Percentiles rank a stretch among this genome's conserved stretches.
Evolutionary conservation across 148 eudicot genomes (phyloP).

Genomic region (Rhododendron ovatum): DNA sequence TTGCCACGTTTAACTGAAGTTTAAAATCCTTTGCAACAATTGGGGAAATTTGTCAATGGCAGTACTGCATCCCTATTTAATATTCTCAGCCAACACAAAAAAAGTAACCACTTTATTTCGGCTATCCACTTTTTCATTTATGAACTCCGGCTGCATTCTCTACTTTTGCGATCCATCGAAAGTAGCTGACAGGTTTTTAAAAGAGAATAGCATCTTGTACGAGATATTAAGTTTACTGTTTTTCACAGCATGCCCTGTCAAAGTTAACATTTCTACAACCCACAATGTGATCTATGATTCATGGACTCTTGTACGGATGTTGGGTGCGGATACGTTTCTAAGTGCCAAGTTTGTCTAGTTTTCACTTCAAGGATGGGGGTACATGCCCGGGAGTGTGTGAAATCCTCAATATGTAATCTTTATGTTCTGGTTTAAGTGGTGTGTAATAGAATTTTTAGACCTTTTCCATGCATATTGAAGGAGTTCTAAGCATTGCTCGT

Average conservation of each 20-base stretch:
- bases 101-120: background rate
- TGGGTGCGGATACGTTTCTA: background rate
- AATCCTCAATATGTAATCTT: background rate
- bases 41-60: background rate
- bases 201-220: background rate
- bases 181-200: background rate
- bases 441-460: background rate
- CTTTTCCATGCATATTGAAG: background rate
- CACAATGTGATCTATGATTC: background rate
- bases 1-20: background rate
- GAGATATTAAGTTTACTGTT: background rate
- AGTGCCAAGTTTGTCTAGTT: background rate
- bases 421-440: background rate
- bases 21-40: background rate
- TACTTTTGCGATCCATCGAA: background rate
- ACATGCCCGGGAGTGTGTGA: background rate
- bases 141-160: background rate
- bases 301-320: background rate
- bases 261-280: background rate
- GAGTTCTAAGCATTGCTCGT: background rate
- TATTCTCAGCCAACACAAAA: background rate
- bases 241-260: background rate
- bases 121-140: background rate
- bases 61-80: background rate
- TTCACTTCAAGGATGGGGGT: background rate